Evolutionary conservation across 1,139 yeast genomes (phyloP), one percentile per base, ranked within the genome.

Genomic region (Geotrichum siamense): DNA sequence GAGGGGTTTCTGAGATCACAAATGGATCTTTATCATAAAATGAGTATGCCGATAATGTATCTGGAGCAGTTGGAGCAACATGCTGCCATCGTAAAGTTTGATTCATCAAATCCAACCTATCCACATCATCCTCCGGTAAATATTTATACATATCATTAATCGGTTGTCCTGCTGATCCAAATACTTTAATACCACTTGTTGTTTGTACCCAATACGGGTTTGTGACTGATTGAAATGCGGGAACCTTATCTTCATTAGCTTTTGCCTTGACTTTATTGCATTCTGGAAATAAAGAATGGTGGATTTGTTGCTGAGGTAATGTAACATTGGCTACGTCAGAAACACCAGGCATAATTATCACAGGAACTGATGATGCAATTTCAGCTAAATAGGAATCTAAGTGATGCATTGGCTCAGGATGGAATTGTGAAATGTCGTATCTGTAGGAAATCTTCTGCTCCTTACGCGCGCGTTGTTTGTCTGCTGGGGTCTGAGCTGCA

Each of bases 41-140:
- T 0, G 99, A 97, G 55, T 86, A 87, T 52, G 94, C 81, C 68
- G 84, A 49, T 42, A 91, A 66, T 0, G 99, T 93, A 57, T 91
- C 98, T 0, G 99, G 99, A 1, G 96, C 94, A 0, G 97, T 87
- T 1, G 98, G 98, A 0, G 86, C 81, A 30, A 85, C 69, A 55
- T 85, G 85, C 54, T 86, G 91, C 95, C 96, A 91, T 43, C 70
- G 66, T 32, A 93, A 61, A 1, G 84, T 81, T 5, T 78, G 71
- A 53, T 79, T 82, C 69, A 87, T 72, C 53, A 86, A 67, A 20
- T 74, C 71, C 13, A 78, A 53, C 43, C 80, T 50, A 45, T 63
- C 62, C 21, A 55, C 45, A 47, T 53, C 49, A 22, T 53, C 64
- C 4, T 64, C 63, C 9, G 59, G 45, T 12, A 54, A 41, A 43